A percentile compares a stretch with the other conserved stretches of the same genome.
Conservation (phyloP, 2,329 filamentous ascomycete genomes). For the Pseudogymnoascus sp. region DNA sequence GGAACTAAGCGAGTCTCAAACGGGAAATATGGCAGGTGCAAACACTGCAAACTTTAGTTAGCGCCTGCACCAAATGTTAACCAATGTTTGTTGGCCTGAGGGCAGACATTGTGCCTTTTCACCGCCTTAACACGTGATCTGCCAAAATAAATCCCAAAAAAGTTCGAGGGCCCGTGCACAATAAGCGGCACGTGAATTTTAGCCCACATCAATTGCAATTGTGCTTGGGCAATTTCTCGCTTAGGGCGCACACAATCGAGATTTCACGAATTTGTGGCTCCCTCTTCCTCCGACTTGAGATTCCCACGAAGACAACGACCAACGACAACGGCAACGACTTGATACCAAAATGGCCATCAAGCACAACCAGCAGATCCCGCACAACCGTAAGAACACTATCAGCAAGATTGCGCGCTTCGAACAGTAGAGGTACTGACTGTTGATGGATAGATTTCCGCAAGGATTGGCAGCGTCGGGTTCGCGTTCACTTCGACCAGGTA, state of each 20-base stretch:
- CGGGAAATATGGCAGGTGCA: background rate
- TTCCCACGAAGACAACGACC: slow-evolving; percentile 10
- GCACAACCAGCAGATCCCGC: slow-evolving; percentile 97
- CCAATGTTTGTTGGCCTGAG: background rate
- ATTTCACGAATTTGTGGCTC: slow-evolving; percentile 9
- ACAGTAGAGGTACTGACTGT: slow-evolving; percentile 25
- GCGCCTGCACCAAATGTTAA: background rate
- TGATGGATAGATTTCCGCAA: slow-evolving; percentile 78
- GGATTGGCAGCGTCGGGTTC: slow-evolving; percentile 99
- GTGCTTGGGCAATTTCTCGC: slow-evolving; percentile 9
- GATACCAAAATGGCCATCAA: slow-evolving; percentile 68
- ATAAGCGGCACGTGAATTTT: background rate
- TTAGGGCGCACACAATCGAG: slow-evolving; percentile 8
- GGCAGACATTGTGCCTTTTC: too few species aligned
- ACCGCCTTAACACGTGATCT: background rate
- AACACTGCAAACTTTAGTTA: slow-evolving; percentile 1
- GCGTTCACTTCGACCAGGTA: slow-evolving; percentile 99
- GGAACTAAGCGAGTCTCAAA: slow-evolving; percentile 6
- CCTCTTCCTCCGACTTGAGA: slow-evolving; percentile 8
- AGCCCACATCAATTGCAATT: background rate
- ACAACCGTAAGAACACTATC: slow-evolving; percentile 67
- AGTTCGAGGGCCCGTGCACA: background rate
- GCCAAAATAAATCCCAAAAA: background rate
- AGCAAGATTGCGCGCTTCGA: slow-evolving; percentile 21
- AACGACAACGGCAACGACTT: slow-evolving; percentile 11